Evolutionary conservation across 2,329 filamentous ascomycete genomes (phyloP).

Genomic region (Fusarium coicis): DNA sequence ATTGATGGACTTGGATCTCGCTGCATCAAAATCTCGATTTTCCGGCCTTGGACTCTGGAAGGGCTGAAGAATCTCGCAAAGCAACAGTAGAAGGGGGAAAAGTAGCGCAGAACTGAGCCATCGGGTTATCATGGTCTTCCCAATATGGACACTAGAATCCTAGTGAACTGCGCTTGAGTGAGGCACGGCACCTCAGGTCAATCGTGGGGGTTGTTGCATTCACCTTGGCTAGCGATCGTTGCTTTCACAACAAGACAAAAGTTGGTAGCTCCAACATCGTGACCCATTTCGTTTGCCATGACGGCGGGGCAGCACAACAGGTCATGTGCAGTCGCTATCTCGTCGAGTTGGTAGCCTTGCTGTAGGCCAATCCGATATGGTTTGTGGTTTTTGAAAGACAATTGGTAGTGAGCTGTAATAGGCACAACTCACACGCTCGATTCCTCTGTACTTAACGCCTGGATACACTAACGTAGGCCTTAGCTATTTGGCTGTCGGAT

Average conservation of each 20-base stretch:
- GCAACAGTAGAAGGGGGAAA: constrained; percentile 2
- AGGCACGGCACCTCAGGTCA: constrained; percentile 23
- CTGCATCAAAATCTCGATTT: constrained; percentile 42
- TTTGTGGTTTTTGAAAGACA: constrained; percentile 28
- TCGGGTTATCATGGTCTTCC: constrained; percentile 1
- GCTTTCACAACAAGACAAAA: background rate
- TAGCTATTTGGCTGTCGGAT: background rate
- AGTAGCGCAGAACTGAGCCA: constrained; percentile 2
- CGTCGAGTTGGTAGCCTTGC: constrained; percentile 21
- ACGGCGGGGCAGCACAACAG: constrained; percentile 32
- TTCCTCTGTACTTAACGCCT: background rate
- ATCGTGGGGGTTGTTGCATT: constrained; percentile 22
- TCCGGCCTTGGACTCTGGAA: constrained; percentile 13
- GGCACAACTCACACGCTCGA: constrained; percentile 18
- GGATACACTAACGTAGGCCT: background rate
- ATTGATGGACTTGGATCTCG: constrained; percentile 40
- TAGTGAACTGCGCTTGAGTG: constrained; percentile 17
- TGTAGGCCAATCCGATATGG: constrained; percentile 33
- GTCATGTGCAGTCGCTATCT: constrained; percentile 32
- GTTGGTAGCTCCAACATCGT: constrained; percentile 5
- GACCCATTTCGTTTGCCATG: constrained; percentile 33
- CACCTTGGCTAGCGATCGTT: constrained; percentile 3
- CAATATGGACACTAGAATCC: constrained; percentile 9
- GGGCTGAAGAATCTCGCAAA: constrained; percentile 12
- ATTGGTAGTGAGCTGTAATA: constrained; percentile 18